These are phyloP conservation scores for Carex sylvatica DNA, from an alignment of 202 grass and related monocot genomes.

Conservation along the genomic window DNA sequence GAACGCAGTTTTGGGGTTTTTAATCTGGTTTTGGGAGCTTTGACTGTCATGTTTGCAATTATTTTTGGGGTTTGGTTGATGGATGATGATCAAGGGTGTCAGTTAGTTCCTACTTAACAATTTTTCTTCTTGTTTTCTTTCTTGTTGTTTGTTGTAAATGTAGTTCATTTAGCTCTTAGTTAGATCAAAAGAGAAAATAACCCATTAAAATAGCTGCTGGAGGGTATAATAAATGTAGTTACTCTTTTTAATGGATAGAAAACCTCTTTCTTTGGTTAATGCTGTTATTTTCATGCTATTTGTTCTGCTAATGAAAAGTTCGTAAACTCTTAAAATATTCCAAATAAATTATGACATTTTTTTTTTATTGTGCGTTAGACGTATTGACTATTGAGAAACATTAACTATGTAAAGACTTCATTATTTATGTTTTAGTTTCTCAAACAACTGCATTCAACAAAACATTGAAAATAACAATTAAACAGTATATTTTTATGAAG, in stretches of 20 bases:
- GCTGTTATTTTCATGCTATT: neutral
- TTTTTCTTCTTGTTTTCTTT: neutral
- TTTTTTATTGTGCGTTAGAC: too few species aligned
- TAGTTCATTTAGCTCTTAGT: neutral
- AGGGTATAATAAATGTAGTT: neutral
- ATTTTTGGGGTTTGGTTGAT: conserved; percentile 37
- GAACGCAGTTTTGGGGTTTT: neutral
- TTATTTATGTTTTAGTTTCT: too few species aligned
- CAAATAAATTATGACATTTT: too few species aligned
- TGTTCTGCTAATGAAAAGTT: too few species aligned
- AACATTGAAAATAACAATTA: too few species aligned
- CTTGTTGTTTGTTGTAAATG: neutral
- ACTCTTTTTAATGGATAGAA: neutral
- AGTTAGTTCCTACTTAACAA: conserved; percentile 48
- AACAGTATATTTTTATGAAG: too few species aligned
- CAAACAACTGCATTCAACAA: too few species aligned
- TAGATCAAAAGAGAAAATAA: neutral
- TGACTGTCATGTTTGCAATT: neutral
- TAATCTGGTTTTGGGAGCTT: conserved; percentile 24
- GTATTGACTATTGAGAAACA: too few species aligned
- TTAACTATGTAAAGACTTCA: too few species aligned
- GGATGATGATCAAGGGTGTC: conserved; percentile 16
- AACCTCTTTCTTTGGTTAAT: neutral
- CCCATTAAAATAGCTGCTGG: neutral
- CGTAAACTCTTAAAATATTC: too few species aligned